phyloP scores from a whole-genome alignment of 2,329 filamentous ascomycete species.

The Cercospora sp. region DNA sequence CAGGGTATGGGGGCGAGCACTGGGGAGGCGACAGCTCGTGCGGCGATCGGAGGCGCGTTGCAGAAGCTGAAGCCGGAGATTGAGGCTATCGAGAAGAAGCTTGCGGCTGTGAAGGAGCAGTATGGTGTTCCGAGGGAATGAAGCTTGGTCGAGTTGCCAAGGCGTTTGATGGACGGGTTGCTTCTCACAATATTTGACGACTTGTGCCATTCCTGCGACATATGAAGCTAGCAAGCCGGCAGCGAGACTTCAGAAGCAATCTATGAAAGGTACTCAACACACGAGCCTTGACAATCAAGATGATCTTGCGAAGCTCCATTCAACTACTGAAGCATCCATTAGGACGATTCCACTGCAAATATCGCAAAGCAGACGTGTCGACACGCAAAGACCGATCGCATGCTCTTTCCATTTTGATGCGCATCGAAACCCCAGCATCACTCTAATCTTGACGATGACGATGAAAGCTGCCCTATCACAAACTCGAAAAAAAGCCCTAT shows the following conservation, averaged over 20 bases:
- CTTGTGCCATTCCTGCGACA: background rate
- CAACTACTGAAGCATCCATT: background rate
- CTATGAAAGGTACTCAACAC: background rate
- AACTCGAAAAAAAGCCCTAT: background rate
- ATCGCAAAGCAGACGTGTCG: background rate
- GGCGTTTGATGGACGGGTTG: background rate
- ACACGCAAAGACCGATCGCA: background rate
- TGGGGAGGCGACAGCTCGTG: background rate
- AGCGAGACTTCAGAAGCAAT: background rate
- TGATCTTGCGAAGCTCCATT: background rate
- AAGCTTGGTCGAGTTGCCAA: background rate
- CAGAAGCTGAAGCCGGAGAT: slow-evolving; percentile 2
- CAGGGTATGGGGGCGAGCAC: background rate
- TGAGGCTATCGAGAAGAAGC: slow-evolving; percentile 10
- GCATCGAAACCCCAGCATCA: background rate
- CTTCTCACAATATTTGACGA: background rate
- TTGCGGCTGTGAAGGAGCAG: slow-evolving; percentile 19
- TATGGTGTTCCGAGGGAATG: slow-evolving; percentile 9
- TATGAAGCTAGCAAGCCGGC: background rate
- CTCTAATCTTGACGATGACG: background rate
- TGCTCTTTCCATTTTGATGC: background rate
- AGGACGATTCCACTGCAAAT: background rate
- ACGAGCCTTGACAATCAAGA: background rate
- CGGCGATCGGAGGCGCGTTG: background rate
- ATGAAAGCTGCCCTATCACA: background rate